These are phyloP conservation scores for Abrus pulchellus DNA, from an alignment of 306 rosid species.

Conservation along the genomic window DNA sequence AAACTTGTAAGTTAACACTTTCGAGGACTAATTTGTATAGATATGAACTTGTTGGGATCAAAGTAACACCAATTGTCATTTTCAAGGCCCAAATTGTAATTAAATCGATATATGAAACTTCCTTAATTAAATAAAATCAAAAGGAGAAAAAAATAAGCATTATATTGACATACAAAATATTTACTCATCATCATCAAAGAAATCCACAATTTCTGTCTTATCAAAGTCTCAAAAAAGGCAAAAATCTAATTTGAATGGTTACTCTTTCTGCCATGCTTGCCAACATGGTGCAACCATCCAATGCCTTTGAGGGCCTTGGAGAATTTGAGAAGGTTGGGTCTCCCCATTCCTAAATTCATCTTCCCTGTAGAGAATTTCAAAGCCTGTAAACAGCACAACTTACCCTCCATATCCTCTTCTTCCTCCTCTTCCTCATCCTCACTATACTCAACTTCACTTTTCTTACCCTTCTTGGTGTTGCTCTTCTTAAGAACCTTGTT, in stretches of 20 bases:
- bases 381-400: conserved; percentile 88
- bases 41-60: not conserved
- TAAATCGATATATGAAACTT: conserved; percentile 3
- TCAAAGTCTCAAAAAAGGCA: conserved; percentile 37
- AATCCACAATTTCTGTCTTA: conserved; percentile 52
- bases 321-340: conserved; percentile 77
- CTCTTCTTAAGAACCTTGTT: conserved; percentile 47
- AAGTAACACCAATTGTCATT: no score
- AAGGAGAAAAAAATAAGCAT: not conserved
- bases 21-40: not conserved
- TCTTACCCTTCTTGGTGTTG: conserved; percentile 66
- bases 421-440: conserved; percentile 62
- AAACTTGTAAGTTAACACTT: not conserved
- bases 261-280: conserved; percentile 70
- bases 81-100: not conserved
- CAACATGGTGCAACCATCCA: conserved; percentile 80
- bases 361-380: conserved; percentile 89
- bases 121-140: not conserved
- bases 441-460: conserved; percentile 37
- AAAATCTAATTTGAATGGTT: conserved; percentile 52
- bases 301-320: conserved; percentile 88
- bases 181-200: conserved; percentile 53
- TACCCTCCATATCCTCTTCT: conserved; percentile 58
- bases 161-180: conserved; percentile 55
- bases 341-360: conserved; percentile 90